phyloP scores from a whole-genome alignment of 2,329 filamentous ascomycete genomes.

The Fusarium coicis region DNA sequence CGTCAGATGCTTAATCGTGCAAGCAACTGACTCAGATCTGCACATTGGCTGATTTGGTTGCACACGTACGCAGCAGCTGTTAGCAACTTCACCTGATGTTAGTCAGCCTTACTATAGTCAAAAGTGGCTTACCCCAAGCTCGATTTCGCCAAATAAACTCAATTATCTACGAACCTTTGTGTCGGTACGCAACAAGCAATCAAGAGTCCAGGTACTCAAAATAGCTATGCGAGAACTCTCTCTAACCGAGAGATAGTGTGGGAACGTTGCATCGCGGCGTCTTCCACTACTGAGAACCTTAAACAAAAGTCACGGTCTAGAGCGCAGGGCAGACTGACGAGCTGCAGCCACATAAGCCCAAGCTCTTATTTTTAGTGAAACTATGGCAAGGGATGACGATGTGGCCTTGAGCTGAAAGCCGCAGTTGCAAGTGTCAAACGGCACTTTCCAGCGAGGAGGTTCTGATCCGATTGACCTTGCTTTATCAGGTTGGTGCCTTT shows the following conservation, averaged over 20 bases:
- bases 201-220: background rate
- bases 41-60: background rate
- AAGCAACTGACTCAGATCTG: background rate
- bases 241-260: constrained; percentile 5
- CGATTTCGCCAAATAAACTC: background rate
- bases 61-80: background rate
- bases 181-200: background rate
- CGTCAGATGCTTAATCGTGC: constrained; percentile 13
- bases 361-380: constrained; percentile 21
- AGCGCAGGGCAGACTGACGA: background rate
- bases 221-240: constrained; percentile 14
- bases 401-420: constrained; percentile 10
- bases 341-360: constrained; percentile 20
- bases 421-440: constrained; percentile 1
- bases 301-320: constrained; percentile 9
- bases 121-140: background rate
- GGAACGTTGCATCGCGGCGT: constrained; percentile 30
- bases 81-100: background rate
- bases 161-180: background rate
- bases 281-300: constrained; percentile 9
- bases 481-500: background rate
- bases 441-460: constrained; percentile 11
- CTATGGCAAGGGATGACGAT: constrained; percentile 11
- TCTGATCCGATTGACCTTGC: background rate
- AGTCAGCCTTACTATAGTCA: background rate